These are phyloP conservation scores for Diaporthe citri DNA, from an alignment of 2,329 filamentous ascomycete genomes.

Conservation along the genomic window DNA sequence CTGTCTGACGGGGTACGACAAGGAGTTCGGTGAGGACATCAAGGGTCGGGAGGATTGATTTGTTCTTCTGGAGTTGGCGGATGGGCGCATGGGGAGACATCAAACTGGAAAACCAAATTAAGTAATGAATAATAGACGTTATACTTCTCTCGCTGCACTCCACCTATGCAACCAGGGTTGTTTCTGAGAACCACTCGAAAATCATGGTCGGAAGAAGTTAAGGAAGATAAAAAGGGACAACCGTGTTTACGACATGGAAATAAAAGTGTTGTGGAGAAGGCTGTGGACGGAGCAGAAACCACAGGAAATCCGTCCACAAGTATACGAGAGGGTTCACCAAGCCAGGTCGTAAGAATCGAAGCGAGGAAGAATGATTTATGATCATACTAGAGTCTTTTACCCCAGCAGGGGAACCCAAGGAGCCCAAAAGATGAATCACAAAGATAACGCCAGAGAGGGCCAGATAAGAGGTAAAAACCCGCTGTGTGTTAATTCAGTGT, in stretches of 20 bases:
- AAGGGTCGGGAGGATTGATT: conserved; percentile 30
- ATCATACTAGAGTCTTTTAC: neutral
- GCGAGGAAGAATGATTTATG: too few species aligned
- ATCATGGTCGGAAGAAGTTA: too few species aligned
- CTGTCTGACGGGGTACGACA: conserved; percentile 78
- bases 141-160: neutral
- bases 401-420: neutral
- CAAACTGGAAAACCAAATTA: neutral
- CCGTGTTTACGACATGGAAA: neutral
- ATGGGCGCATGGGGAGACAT: neutral
- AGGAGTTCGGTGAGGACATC: conserved; percentile 67
- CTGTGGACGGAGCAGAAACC: neutral
- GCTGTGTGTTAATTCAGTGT: neutral
- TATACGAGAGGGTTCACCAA: neutral
- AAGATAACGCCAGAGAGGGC: too few species aligned
- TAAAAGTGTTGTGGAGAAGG: neutral
- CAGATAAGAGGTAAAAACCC: neutral
- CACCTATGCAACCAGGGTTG: neutral
- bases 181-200: rapidly evolving
- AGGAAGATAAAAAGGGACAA: neutral
- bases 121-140: neutral
- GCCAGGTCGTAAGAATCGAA: too few species aligned
- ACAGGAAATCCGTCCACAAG: neutral
- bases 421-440: neutral
- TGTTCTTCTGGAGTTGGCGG: neutral